phyloP scores from a whole-genome alignment of 1,284 basidiomycete genomes.

The Pseudozyma sp. region DNA sequence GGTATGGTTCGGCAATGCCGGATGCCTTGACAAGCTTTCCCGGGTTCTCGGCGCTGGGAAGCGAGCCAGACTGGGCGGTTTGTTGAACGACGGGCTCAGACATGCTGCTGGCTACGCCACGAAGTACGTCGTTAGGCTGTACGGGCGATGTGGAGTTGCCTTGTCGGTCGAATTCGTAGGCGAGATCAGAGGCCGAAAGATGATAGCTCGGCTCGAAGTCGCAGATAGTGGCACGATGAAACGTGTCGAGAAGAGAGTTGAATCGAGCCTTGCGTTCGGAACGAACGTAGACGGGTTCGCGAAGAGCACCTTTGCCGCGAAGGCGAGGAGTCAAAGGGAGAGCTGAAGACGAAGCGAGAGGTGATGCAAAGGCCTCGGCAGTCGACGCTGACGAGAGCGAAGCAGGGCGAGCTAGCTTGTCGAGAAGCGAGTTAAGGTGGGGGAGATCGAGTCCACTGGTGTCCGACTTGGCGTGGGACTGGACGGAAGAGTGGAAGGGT shows the following conservation, averaged over 20 bases:
- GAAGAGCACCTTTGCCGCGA: constrained; percentile 34
- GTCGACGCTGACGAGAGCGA: constrained; percentile 21
- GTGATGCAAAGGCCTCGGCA: constrained; percentile 11
- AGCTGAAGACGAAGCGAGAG: constrained; percentile 17
- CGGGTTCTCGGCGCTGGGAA: constrained; percentile 56
- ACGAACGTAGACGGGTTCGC: constrained; percentile 37
- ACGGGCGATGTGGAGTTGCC: constrained; percentile 24
- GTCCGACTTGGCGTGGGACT: constrained; percentile 18
- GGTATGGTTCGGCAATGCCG: constrained; percentile 63
- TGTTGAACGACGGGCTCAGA: constrained; percentile 44
- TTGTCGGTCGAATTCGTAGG: constrained; percentile 36
- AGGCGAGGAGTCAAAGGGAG: constrained; percentile 43
- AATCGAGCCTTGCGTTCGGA: constrained; percentile 46
- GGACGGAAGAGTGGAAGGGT: constrained; percentile 20
- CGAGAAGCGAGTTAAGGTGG: constrained; percentile 48
- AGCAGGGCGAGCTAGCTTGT: constrained; percentile 36
- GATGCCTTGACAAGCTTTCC: constrained; percentile 64
- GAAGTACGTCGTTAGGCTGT: constrained; percentile 51
- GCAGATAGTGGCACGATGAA: constrained; percentile 54
- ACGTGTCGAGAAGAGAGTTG: constrained; percentile 51
- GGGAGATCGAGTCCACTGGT: constrained; percentile 28
- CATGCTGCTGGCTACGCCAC: constrained; percentile 54
- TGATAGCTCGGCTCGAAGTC: constrained; percentile 44
- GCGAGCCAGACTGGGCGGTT: constrained; percentile 20
- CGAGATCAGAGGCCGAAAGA: constrained; percentile 48